These are phyloP conservation scores for Lepidium didymum DNA, from an alignment of 345 rosid genomes.

Conservation along the genomic window DNA sequence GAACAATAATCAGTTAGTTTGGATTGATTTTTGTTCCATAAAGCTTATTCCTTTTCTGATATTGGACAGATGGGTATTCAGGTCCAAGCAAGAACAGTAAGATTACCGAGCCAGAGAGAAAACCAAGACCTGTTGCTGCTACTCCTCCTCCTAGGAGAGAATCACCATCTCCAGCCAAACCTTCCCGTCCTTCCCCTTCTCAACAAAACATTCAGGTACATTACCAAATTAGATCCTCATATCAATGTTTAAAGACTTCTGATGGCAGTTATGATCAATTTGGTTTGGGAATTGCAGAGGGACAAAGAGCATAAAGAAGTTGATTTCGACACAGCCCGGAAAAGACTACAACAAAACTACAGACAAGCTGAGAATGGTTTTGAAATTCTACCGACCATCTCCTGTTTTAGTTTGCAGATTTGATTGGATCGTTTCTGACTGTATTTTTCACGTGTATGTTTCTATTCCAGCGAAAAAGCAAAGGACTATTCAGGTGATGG, in stretches of 20 bases:
- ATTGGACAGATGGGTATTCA: constrained; percentile 56
- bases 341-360: constrained; percentile 83
- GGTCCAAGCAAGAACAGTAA: constrained; percentile 65
- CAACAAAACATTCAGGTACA: constrained; percentile 53
- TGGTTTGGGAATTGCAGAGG: constrained; percentile 43
- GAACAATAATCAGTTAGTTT: background rate
- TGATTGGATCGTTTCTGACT: background rate
- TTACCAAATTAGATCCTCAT: background rate
- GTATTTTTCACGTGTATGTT: background rate
- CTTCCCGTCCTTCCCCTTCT: constrained; percentile 45
- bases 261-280: background rate
- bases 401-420: background rate
- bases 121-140: constrained; percentile 34
- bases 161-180: constrained; percentile 41
- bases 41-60: constrained; percentile 7
- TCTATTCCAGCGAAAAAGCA: constrained; percentile 84
- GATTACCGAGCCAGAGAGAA: constrained; percentile 63
- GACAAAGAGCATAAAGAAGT: constrained; percentile 54
- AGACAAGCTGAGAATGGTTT: constrained; percentile 90
- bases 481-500: constrained; percentile 99
- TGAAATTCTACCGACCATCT: background rate
- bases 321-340: constrained; percentile 61
- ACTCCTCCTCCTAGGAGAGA: constrained; percentile 40
- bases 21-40: background rate
- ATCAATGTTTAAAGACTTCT: background rate